Evolutionary conservation across 768 basidiomycete genomes (phyloP).

Genomic region (Tricholoma sp.): DNA sequence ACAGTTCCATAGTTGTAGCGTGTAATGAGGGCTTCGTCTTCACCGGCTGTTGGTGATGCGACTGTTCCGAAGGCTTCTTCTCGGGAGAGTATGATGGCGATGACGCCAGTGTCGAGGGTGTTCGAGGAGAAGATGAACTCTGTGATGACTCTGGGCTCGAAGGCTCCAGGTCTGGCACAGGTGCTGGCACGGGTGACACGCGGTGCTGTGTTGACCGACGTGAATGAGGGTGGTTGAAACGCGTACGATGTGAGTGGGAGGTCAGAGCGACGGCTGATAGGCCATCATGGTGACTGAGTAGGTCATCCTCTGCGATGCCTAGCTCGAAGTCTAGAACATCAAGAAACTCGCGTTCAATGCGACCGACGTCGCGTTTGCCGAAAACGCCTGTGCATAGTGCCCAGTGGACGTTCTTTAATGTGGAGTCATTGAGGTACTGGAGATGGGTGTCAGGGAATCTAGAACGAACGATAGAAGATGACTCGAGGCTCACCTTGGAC

Average conservation of each 20-base stretch:
- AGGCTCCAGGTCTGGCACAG: conserved; percentile 40
- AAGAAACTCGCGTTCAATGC: conserved; percentile 79
- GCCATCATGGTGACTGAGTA: conserved; percentile 48
- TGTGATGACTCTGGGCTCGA: conserved; percentile 33
- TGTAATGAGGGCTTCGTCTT: conserved; percentile 26
- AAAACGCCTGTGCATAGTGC: conserved; percentile 80
- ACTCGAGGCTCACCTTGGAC: conserved; percentile 54
- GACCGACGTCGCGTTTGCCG: conserved; percentile 74
- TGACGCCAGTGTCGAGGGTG: conserved; percentile 20
- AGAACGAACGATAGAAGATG: conserved; percentile 7
- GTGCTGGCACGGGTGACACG: neutral
- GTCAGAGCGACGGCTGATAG: conserved; percentile 23
- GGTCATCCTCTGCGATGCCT: conserved; percentile 55
- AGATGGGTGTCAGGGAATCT: conserved; percentile 4
- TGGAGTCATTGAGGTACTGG: conserved; percentile 84
- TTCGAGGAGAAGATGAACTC: conserved; percentile 21
- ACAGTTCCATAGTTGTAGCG: conserved; percentile 36
- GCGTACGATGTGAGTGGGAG: conserved; percentile 18
- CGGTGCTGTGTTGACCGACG: conserved; percentile 4
- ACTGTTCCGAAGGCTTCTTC: conserved; percentile 10
- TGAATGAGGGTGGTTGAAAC: conserved; percentile 14
- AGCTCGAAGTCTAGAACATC: conserved; percentile 78
- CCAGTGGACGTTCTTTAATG: conserved; percentile 90
- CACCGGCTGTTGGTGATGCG: conserved; percentile 12
- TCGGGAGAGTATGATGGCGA: conserved; percentile 17